These are phyloP conservation scores for Zoysia pacifica DNA, from an alignment of 176 grass and related monocot species.

Conservation along the genomic window DNA sequence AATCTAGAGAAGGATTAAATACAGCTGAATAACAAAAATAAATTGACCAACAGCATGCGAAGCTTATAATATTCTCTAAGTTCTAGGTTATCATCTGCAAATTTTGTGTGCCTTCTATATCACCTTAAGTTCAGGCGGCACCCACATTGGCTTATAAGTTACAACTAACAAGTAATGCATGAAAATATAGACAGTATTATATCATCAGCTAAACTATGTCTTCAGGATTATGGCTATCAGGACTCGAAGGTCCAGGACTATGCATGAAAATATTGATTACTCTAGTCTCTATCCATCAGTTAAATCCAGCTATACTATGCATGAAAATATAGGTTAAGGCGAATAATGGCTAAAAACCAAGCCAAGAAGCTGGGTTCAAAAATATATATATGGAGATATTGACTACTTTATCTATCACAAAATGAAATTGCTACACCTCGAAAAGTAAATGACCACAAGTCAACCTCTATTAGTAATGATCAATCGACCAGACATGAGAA, in stretches of 20 bases:
- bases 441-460: no score
- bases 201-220: background rate
- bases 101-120: background rate
- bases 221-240: background rate
- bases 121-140: background rate
- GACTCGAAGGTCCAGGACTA: background rate
- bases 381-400: background rate
- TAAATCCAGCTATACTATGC: no score
- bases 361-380: background rate
- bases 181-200: background rate
- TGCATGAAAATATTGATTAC: no score
- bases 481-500: no score
- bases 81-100: background rate
- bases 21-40: slow-evolving; percentile 18
- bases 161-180: no score
- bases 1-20: background rate
- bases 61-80: background rate
- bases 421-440: background rate
- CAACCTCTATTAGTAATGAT: no score
- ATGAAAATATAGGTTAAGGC: background rate
- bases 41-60: no score
- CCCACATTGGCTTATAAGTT: background rate
- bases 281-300: no score
- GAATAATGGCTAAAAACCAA: background rate
- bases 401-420: background rate